phyloP scores from a whole-genome alignment of 2,329 filamentous ascomycete species.

The Aspergillus nomiae region DNA sequence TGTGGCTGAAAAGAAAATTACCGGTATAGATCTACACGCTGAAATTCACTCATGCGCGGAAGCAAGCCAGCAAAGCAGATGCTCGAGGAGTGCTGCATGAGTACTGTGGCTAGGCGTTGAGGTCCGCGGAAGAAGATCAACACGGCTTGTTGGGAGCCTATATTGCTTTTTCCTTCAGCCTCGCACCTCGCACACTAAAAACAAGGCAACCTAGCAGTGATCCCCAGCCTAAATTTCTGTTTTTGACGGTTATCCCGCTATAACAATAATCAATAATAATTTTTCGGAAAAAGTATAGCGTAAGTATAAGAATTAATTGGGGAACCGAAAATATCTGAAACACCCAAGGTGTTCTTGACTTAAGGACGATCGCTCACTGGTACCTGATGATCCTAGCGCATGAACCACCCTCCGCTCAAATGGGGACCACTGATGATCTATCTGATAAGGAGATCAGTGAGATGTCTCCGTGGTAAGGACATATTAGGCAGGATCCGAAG shows the following conservation, averaged over 20 bases:
- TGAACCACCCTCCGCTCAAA: background rate
- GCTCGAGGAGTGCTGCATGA: background rate
- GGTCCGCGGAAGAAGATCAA: background rate
- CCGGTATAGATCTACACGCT: background rate
- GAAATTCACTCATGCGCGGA: background rate
- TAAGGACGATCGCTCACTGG: background rate
- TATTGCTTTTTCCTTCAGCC: conserved; percentile 4
- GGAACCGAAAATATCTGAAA: background rate
- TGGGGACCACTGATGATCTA: background rate
- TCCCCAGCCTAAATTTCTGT: background rate
- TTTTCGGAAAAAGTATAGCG: too few species aligned
- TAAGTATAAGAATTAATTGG: background rate
- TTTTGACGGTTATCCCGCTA: background rate
- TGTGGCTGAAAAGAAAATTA: background rate
- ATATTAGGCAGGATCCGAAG: background rate
- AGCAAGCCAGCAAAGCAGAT: background rate
- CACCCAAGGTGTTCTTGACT: background rate
- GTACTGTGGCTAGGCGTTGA: background rate
- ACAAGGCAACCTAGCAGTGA: conserved; percentile 1
- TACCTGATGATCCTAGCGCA: conserved; percentile 3
- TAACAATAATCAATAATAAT: background rate
- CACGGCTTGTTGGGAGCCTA: conserved; percentile 2
- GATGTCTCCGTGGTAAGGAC: background rate
- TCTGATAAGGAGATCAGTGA: conserved; percentile 1
- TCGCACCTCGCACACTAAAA: background rate